These are phyloP conservation scores for Wickerhamiella alocasiicola DNA, from an alignment of 805 yeast species.

Conservation along the genomic window DNA sequence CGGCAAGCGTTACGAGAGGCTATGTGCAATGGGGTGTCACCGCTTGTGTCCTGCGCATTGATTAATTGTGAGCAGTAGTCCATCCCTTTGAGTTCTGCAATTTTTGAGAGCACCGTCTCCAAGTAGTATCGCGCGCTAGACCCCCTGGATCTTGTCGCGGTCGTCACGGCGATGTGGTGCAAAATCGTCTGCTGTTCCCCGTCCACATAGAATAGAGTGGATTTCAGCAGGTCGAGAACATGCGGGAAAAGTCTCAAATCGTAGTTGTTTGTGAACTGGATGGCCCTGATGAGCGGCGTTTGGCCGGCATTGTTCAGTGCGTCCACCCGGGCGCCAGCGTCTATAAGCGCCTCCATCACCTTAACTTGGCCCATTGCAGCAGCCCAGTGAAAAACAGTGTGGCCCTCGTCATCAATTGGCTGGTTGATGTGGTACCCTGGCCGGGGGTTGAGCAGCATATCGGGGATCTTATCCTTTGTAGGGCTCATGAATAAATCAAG, in stretches of 20 bases:
- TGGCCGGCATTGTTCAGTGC: constrained; percentile 60
- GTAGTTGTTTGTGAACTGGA: constrained; percentile 78
- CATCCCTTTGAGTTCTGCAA: constrained; percentile 50
- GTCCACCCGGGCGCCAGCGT: constrained; percentile 60
- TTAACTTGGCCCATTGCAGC: constrained; percentile 83
- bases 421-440: constrained; percentile 58
- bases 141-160: constrained; percentile 50
- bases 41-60: constrained; percentile 68
- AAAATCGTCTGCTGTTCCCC: constrained; percentile 59
- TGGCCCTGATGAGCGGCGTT: constrained; percentile 75
- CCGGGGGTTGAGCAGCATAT: constrained; percentile 50
- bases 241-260: constrained; percentile 68
- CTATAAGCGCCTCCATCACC: constrained; percentile 61
- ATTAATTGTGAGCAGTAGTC: constrained; percentile 38
- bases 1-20: constrained; percentile 49
- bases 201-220: constrained; percentile 70
- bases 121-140: constrained; percentile 77
- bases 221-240: constrained; percentile 61
- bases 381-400: constrained; percentile 95
- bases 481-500: constrained; percentile 45
- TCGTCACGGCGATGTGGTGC: constrained; percentile 71
- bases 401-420: constrained; percentile 87
- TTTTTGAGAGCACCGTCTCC: constrained; percentile 59
- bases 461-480: constrained; percentile 50
- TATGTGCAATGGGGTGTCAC: constrained; percentile 76